phyloP scores from a whole-genome alignment of 202 grass and related monocot genomes.

The Musa balbisiana region DNA sequence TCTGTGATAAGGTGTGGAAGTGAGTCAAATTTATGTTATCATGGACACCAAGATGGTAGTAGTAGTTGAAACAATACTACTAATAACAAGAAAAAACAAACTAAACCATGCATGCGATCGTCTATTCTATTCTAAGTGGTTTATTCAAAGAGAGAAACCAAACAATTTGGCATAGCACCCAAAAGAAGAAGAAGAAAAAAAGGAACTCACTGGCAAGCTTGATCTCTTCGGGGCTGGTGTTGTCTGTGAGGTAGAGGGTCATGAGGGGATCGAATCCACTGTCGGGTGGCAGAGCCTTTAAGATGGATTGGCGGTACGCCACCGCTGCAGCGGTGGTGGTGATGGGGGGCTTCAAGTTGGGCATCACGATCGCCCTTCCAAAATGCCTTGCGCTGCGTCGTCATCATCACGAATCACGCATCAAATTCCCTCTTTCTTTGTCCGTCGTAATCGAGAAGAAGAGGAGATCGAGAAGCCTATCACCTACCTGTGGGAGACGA shows the following conservation, averaged over 20 bases:
- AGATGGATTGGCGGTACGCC: conserved; percentile 59
- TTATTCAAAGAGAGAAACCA: too few relatives aligned
- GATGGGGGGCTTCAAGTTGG: conserved; percentile 83
- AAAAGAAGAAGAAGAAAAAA: background rate
- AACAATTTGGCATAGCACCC: background rate
- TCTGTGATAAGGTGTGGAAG: too few relatives aligned
- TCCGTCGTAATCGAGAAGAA: background rate
- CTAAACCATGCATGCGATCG: too few relatives aligned
- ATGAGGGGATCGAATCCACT: conserved; percentile 63
- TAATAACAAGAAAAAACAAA: too few relatives aligned
- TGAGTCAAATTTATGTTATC: too few relatives aligned
- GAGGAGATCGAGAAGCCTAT: background rate
- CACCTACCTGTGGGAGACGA: conserved; percentile 62
- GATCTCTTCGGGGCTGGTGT: conserved; percentile 69
- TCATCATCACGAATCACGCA: background rate
- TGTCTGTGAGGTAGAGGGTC: conserved; percentile 91
- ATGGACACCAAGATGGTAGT: too few relatives aligned
- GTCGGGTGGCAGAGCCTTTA: conserved; percentile 41
- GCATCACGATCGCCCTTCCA: conserved; percentile 84
- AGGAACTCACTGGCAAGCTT: conserved; percentile 44
- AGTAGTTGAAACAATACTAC: too few relatives aligned
- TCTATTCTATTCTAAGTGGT: too few relatives aligned
- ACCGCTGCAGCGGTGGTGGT: conserved; percentile 59
- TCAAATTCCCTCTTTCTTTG: background rate
- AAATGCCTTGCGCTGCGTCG: conserved; percentile 67